Conservation (phyloP, 75 land plant species). For the Picea glauca region DNA sequence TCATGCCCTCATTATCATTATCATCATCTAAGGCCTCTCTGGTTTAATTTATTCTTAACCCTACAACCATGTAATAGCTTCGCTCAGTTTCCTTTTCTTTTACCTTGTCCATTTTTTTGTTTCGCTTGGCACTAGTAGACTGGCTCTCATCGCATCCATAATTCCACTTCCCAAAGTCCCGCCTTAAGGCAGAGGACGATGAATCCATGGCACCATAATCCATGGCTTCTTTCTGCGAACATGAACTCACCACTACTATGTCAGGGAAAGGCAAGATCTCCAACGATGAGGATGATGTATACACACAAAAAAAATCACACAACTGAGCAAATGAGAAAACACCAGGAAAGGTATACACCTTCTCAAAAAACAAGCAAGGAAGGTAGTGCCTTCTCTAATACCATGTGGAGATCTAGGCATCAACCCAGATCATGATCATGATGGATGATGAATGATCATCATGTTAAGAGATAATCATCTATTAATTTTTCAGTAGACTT, state of each 20-base stretch:
- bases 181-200: slow-evolving; percentile 37
- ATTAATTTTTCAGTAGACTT: no score
- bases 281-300: slow-evolving; percentile 19
- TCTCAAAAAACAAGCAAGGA: no score
- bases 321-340: no score
- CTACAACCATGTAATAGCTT: slow-evolving; percentile 2
- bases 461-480: no score
- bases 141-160: slow-evolving; percentile 19
- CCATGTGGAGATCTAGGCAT: no score
- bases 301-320: no score
- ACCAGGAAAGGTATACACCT: no score
- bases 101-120: slow-evolving; percentile 34
- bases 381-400: no score
- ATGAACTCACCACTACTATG: background rate
- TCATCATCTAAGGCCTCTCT: slow-evolving; percentile 25
- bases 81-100: slow-evolving; percentile 30
- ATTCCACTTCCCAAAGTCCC: slow-evolving; percentile 12
- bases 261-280: background rate
- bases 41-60: slow-evolving; percentile 15
- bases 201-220: slow-evolving; percentile 38
- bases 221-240: slow-evolving; percentile 27
- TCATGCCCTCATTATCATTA: slow-evolving; percentile 41
- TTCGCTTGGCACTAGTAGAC: slow-evolving; percentile 46
- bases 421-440: no score
- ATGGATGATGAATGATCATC: no score